Evolutionary conservation across 1,284 basidiomycete species (phyloP), one percentile per base, ranked within the genome.

Genomic region (Phlebopus sp.): DNA sequence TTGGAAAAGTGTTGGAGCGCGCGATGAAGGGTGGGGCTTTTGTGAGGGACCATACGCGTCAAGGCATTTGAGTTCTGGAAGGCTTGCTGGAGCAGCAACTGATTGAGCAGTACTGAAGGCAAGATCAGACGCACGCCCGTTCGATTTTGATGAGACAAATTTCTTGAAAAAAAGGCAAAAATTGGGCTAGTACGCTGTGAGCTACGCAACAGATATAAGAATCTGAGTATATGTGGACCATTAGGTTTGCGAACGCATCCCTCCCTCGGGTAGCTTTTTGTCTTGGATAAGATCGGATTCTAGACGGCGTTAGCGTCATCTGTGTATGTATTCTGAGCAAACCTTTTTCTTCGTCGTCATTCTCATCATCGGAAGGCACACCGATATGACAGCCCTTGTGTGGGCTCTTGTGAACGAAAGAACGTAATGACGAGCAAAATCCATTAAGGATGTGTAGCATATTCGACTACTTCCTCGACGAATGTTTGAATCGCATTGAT

Each of bases 11-110:
- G 17, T 59, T 53, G 57, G 72, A 74, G 29, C 70, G 69, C 3
- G 69, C 59, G 9, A 71, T 3, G 53, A 46, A 1, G 63, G 53
- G 40, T 69, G 68, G 0, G 65, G 69, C 23, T 60, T 60, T 4
- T 35, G 23, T 6, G 36, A 32, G 4, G 51, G 31, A 8, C 46
- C 47, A 56, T 59, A 63, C 9, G 46, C 42, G 18, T 30, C 34
- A 10, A 52, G 51, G 3, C 29, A 17, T 23, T 9, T 27, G 37
- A 14, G 19, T 19, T n/a, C 13, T 19, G 2, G 23, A 23, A 11
- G 13, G 19, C 17, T 35, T 7, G 10, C 32, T 35, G 14, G 17
- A 35, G 9, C 17, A 15, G 32, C 11, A 35, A n/a, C n/a, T 35
- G 5, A 13, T 13, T 34, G 11, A 34, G 5, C n/a, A n/a, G n/a